phyloP scores from a whole-genome alignment of 2,329 filamentous ascomycete genomes.

The Bipolaris gigantea region DNA sequence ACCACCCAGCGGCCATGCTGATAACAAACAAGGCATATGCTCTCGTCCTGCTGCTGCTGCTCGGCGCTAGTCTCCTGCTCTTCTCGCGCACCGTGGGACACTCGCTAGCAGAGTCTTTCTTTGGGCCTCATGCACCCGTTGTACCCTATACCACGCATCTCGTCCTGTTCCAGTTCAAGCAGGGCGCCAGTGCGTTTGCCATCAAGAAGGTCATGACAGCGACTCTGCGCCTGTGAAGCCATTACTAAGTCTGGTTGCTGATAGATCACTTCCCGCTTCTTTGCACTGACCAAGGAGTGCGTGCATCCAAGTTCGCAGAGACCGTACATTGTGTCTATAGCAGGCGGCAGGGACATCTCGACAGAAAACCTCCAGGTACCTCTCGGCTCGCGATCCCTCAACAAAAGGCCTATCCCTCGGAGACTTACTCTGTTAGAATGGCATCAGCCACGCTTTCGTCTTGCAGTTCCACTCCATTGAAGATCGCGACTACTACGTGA shows the following conservation, averaged over 20 bases:
- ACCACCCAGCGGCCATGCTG: conserved; percentile 18
- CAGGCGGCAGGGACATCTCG: conserved; percentile 41
- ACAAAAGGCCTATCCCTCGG: conserved; percentile 39
- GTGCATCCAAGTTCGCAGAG: conserved; percentile 29
- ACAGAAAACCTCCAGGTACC: conserved; percentile 38
- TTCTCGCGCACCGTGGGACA: conserved; percentile 25
- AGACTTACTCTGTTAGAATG: conserved; percentile 51
- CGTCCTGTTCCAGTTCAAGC: conserved; percentile 41
- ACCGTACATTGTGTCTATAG: conserved; percentile 36
- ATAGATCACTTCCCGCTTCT: conserved; percentile 36
- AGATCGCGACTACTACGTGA: conserved; percentile 50
- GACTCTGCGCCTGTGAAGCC: background rate
- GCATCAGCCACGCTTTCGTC: conserved; percentile 50
- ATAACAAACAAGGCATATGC: conserved; percentile 27
- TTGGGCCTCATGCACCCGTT: conserved; percentile 18
- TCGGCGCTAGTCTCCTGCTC: conserved; percentile 16
- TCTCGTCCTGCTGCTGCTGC: conserved; percentile 16
- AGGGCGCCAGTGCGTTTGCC: conserved; percentile 25
- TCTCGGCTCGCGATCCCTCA: background rate
- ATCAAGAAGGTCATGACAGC: conserved; percentile 32
- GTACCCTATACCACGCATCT: conserved; percentile 35
- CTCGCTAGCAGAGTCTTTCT: conserved; percentile 21
- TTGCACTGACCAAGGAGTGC: conserved; percentile 36
- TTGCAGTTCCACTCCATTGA: conserved; percentile 46
- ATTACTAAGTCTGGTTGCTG: conserved; percentile 11